Percentiles rank a stretch among this genome's conserved stretches.
Evolutionary conservation across 192 early-diverging fungal species (phyloP).

Genomic region (Backusella tuberculispora): DNA sequence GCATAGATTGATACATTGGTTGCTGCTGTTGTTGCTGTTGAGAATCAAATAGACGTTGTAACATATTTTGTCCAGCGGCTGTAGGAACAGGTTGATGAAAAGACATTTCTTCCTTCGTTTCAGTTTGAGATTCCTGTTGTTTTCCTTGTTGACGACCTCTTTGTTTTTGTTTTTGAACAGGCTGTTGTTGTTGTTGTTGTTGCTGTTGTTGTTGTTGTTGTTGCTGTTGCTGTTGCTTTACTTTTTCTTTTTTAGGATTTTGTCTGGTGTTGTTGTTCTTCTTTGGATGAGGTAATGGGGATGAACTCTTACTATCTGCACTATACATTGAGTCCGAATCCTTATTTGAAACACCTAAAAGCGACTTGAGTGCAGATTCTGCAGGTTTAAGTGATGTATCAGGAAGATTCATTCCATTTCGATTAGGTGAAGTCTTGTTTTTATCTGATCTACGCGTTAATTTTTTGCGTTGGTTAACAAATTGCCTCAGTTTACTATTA

Average conservation of each 20-base stretch:
- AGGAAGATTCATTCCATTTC: conserved; percentile 6
- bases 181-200: not conserved
- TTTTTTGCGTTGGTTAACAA: conserved; percentile 32
- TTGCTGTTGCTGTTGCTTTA: not conserved
- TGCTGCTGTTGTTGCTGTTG: conserved; percentile 9
- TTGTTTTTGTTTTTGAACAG: not conserved
- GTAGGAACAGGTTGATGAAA: conserved; percentile 14
- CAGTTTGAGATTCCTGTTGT: not conserved
- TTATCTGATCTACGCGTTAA: not conserved
- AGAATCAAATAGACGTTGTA: conserved; percentile 4
- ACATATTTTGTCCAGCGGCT: not conserved
- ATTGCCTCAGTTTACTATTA: conserved; percentile 33
- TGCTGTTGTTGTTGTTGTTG: not conserved
- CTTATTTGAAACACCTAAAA: conserved; percentile 14
- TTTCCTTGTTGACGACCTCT: not conserved
- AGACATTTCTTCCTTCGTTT: not conserved
- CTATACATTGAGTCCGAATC: not conserved
- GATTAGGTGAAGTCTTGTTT: not conserved
- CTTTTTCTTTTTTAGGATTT: conserved; percentile 11
- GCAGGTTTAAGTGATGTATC: not conserved
- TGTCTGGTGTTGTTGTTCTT: not conserved
- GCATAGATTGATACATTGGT: not conserved
- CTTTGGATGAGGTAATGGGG: conserved; percentile 1
- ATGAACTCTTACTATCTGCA: not conserved
- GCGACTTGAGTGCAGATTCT: conserved; percentile 15